Evolutionary conservation across 2,329 filamentous ascomycete genomes (phyloP), one percentile per base, ranked within the genome.

Genomic region (Venturia carpophila): DNA sequence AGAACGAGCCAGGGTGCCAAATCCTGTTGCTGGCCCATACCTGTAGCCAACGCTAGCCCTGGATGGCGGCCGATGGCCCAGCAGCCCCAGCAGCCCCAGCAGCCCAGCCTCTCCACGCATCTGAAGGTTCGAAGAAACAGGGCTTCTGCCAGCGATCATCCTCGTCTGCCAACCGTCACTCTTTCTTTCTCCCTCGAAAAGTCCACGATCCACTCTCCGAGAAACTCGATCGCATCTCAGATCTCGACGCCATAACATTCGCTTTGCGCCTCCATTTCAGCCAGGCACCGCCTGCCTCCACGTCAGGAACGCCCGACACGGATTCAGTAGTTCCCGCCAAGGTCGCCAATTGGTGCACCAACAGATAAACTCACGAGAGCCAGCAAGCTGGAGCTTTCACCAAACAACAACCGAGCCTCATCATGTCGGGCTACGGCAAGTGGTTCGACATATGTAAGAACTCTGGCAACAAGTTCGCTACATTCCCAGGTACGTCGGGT

Each of bases 391-490:
- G 30, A 37, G 24, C 24, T 55, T 24, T 55, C 17, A 7, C 24
- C 52, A 58, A 27, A 62, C 39, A 47, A 61, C 58, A 5, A 24
- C 41, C 47, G 60, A 47, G 43, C 39, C 15, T 39, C 41, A 63
- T 11, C 24, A 63, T 63, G 61, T 56, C 66, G 4, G 37, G 21
- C 21, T 76, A 75, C 68, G 74, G 74, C 64, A 73, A 75, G 65
- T 76, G 75, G 66, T 69, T 74, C 69, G 73, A 81, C 71, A 80
- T 81, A 68, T 82, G 80, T 75, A 76, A 78, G 69, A 78, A 81
- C 72, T 78, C 77, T 27, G 79, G 79, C 66, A 78, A 75, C 68
- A 67, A 52, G 19, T 70, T 69, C 68, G 74, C 74, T 41, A 78
- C 76, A 10, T 70, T 78, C 64, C 76, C 76, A 74, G 74, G 75